Base-by-base conservation (phyloP, 495 filamentous ascomycete genomes). In the Darksidea phi region DNA sequence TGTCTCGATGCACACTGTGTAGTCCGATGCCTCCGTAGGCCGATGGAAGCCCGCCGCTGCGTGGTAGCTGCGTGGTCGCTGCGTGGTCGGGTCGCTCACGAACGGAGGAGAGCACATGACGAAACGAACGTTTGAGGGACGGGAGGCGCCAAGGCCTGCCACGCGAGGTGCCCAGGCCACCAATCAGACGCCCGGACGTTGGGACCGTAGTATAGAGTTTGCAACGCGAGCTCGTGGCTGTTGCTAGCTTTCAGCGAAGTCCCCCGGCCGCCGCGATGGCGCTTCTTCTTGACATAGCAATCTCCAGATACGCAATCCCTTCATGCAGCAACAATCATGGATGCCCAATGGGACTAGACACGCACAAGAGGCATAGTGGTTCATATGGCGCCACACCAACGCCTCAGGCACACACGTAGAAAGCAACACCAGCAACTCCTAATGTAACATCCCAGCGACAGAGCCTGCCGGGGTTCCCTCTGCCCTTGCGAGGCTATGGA, bases 101-200 rank as follows among this genome's bases (percentile, higher is more conserved):
- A n/a, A n/a, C n/a, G n/a, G n/a, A n/a, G n/a, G n/a, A n/a, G n/a
- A n/a, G 28, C 28, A 32, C 28, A 32, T 32, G 41, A 43, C 41
- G 41, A 43, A 43, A 43, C 41, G 41, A 43, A 43, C 41, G 13
- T 43, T 43, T 45, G 42, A 4, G 28, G 28, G 4, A 32, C 28
- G 28, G 28, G 28, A 32, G 3, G 52, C 17, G 11, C 1, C 46
- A 45, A 52, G 57, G 57, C 48, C 21, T 60, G 57, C 57, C 57
- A 60, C 57, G 57, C 57, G 57, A 53, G 23, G 11, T 21, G 1
- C 24, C 26, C 34, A 26, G 17, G 15, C 48, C 7, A 48, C 57
- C 57, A 60, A 60, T 60, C 57, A 60, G 32, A 5, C 21, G 10
- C 8, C 48, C 13, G 6, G 45, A 15, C 21, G 20, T n/a, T 42